Percentiles rank a stretch among this genome's conserved stretches.
phyloP scores from a whole-genome alignment of 257 asterid species.

The Solanum habrochaites region DNA sequence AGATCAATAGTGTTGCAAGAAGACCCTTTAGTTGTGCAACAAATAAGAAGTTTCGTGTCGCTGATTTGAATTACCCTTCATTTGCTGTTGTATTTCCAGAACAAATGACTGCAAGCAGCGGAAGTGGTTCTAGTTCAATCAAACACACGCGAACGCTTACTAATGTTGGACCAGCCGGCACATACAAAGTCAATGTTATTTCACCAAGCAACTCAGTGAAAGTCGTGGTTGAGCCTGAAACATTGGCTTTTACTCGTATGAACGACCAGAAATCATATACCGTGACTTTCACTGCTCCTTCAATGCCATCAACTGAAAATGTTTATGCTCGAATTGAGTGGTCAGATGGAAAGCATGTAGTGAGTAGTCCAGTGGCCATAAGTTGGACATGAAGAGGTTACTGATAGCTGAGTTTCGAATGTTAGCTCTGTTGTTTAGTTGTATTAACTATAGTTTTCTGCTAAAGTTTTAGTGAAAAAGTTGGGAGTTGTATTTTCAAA shows the following conservation, averaged over 20 bases:
- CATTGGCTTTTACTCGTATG: neutral
- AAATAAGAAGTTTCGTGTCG: neutral
- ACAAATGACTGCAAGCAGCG: neutral
- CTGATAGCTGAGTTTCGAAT: neutral
- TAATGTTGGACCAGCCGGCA: constrained; percentile 4
- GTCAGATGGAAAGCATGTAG: constrained; percentile 6
- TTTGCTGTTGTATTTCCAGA: constrained; percentile 1
- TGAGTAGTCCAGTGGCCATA: constrained; percentile 9
- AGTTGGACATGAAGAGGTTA: neutral
- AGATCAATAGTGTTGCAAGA: neutral
- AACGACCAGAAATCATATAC: constrained; percentile 3
- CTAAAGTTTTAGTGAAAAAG: neutral
- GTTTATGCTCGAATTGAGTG: constrained; percentile 2
- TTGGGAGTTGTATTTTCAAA: neutral
- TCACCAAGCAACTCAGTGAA: neutral
- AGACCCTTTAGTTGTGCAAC: neutral
- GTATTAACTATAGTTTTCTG: neutral
- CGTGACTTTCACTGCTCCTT: neutral
- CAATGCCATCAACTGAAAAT: neutral
- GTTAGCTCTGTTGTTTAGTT: neutral
- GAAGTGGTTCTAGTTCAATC: neutral
- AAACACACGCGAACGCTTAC: constrained; percentile 2
- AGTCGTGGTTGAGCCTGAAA: constrained; percentile 3
- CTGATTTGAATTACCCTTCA: constrained; percentile 8
- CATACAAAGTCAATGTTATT: constrained; percentile 1